phyloP scores from a whole-genome alignment of 345 rosid genomes.

The Tarenaya hassleriana region DNA sequence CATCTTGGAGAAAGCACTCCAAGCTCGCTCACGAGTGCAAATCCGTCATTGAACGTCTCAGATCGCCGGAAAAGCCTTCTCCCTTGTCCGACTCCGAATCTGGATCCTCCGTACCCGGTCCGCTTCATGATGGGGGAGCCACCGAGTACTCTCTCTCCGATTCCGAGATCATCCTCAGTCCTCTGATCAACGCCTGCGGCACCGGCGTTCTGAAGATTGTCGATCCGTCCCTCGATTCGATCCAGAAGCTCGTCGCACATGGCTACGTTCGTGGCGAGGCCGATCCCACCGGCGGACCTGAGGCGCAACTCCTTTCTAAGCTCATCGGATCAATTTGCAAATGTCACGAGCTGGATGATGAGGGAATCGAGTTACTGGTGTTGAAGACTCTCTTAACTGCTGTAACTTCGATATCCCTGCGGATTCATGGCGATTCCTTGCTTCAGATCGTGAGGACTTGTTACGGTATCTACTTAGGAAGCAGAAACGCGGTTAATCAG shows the following conservation, averaged over 20 bases:
- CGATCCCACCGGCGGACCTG: constrained; percentile 68
- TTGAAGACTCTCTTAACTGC: constrained; percentile 80
- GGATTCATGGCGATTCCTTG: constrained; percentile 93
- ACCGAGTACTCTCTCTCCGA: constrained; percentile 64
- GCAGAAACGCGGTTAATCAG: constrained; percentile 86
- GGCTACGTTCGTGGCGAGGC: constrained; percentile 99
- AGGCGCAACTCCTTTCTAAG: constrained; percentile 57
- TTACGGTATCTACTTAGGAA: constrained; percentile 85
- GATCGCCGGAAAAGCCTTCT: constrained; percentile 36
- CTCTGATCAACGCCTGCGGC: constrained; percentile 67
- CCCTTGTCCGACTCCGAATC: constrained; percentile 39
- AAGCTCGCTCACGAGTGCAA: constrained; percentile 93
- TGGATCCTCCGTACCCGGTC: constrained; percentile 69
- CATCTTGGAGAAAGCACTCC: constrained; percentile 97
- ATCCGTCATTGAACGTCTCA: constrained; percentile 64
- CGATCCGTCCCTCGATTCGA: constrained; percentile 86
- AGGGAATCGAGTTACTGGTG: constrained; percentile 61
- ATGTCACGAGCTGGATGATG: constrained; percentile 80
- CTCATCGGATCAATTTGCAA: constrained; percentile 76
- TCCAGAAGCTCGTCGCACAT: constrained; percentile 83
- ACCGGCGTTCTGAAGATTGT: constrained; percentile 75
- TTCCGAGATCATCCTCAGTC: constrained; percentile 79
- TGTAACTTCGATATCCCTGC: constrained; percentile 73
- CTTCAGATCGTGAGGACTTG: constrained; percentile 87
- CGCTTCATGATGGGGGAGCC: constrained; percentile 75